These are phyloP conservation scores for Phytophthora fragariaefolia DNA, from an alignment of 352 stramenopile species.

Conservation along the genomic window DNA sequence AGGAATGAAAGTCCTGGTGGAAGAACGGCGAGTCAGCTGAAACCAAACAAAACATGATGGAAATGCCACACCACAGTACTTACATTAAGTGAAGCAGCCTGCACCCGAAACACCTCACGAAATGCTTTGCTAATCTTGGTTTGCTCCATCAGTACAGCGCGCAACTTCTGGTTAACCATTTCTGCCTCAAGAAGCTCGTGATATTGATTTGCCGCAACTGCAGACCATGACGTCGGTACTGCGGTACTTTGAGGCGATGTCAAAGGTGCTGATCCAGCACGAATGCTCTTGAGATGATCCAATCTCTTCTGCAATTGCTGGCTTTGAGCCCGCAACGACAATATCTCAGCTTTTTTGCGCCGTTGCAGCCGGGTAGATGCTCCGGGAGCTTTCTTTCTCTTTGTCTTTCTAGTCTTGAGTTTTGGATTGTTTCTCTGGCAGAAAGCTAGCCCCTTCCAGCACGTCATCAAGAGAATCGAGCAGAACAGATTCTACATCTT, in stretches of 20 bases:
- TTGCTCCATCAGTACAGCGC: constrained; percentile 17
- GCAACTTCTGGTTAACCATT: constrained; percentile 31
- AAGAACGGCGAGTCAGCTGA: not conserved
- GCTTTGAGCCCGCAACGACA: constrained; percentile 19
- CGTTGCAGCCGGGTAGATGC: constrained; percentile 32
- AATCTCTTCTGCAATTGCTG: constrained; percentile 29
- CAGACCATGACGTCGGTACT: constrained; percentile 21
- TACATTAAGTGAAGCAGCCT: constrained; percentile 23
- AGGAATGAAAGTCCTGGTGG: constrained; percentile 10
- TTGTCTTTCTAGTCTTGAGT: constrained; percentile 10
- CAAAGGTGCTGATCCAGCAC: not conserved
- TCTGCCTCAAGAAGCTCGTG: constrained; percentile 29
- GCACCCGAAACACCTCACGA: constrained; percentile 20
- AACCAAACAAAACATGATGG: not conserved
- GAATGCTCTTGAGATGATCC: constrained; percentile 10
- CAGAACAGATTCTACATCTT: constrained; percentile 19
- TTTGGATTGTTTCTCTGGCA: constrained; percentile 4
- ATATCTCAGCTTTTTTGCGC: constrained; percentile 34
- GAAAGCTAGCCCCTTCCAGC: constrained; percentile 16
- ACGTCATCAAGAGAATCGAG: constrained; percentile 20
- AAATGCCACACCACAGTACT: not conserved
- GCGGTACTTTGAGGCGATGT: not conserved
- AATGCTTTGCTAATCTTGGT: constrained; percentile 18
- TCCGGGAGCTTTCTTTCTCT: constrained; percentile 23
- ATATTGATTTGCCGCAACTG: constrained; percentile 23